phyloP scores from a whole-genome alignment of 2,329 filamentous ascomycete genomes.

The Zarea fungicola region DNA sequence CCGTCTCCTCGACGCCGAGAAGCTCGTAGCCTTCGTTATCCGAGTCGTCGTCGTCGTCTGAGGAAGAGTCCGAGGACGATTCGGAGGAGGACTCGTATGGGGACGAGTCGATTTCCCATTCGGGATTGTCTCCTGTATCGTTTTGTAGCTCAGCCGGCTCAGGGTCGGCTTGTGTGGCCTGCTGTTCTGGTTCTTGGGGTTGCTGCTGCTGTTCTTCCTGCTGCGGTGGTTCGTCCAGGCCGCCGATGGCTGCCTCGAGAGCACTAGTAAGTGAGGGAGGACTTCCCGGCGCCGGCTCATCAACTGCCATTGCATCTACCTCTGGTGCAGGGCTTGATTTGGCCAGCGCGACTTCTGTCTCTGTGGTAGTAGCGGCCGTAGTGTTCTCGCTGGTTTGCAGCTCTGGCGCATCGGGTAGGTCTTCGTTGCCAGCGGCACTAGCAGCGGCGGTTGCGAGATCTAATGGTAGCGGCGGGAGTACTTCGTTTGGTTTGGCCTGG shows the following conservation, averaged over 20 bases:
- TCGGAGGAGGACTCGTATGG: constrained; percentile 64
- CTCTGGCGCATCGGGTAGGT: constrained; percentile 18
- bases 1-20: constrained; percentile 75
- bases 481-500: constrained; percentile 38
- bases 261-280: constrained; percentile 36
- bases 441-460: constrained; percentile 28
- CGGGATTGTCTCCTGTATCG: constrained; percentile 49
- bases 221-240: constrained; percentile 26
- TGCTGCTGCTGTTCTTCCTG: constrained; percentile 6
- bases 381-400: constrained; percentile 6
- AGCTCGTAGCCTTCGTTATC: constrained; percentile 63
- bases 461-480: constrained; percentile 32
- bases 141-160: constrained; percentile 22
- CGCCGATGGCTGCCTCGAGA: constrained; percentile 40
- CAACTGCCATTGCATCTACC: constrained; percentile 33
- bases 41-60: constrained; percentile 54
- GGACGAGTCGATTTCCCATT: constrained; percentile 81
- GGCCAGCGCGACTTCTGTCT: background rate
- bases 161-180: background rate
- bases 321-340: background rate
- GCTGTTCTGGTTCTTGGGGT: constrained; percentile 1
- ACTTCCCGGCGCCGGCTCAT: constrained; percentile 26
- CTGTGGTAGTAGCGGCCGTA: background rate
- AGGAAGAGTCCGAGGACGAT: constrained; percentile 65
- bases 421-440: constrained; percentile 20